Evolutionary conservation across 257 asterid genomes (phyloP), one percentile per base, ranked within the genome.

Genomic region (Lycium barbarum): DNA sequence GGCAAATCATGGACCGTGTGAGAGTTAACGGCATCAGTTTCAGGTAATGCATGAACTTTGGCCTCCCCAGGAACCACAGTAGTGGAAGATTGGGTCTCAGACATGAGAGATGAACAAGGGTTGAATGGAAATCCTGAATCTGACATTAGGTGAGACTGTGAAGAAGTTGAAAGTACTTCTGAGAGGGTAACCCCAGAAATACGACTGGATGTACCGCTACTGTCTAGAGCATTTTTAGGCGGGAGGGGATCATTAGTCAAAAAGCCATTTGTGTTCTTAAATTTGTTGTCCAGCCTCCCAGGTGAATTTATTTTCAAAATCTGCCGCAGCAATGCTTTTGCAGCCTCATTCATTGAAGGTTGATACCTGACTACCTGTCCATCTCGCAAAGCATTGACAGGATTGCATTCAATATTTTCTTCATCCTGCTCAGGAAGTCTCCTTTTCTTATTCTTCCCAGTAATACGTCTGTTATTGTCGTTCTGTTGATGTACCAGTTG

Each of bases 261-360:
- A 87, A 86, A 93, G 83, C 91, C 92, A 86, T 84, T 88, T 20
- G 84, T 53, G 66, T 86, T 82, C 86, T 86, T 92, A 26, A 88
- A 54, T 79, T 88, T 89, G 14, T 90, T 63, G 81, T 93, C 97
- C 5, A 86, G 90, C 83, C 90, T 84, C 51, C 86, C 78, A 33
- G 96, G 86, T 40, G 91, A 59, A 86, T 93, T 86, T 82, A 90
- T 89, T 83, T 91, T 91, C 88, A 92, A 86, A 68, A 94, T 90
- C 85, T 94, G 94, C 66, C 90, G 85, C 63, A 90, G 85, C 90
- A 93, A 89, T 62, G 94, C 87, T 85, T 89, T 93, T 3, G 96
- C 98, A 85, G 98, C 98, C 87, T 92, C 96, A 33, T 93, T 91
- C 95, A 93, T 94, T 88, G 87, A 86, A 54, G 98, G 97, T 89